Evolutionary conservation across 148 eudicot genomes (phyloP), one percentile per base, ranked within the genome.

Genomic region (Linanthus parryae): DNA sequence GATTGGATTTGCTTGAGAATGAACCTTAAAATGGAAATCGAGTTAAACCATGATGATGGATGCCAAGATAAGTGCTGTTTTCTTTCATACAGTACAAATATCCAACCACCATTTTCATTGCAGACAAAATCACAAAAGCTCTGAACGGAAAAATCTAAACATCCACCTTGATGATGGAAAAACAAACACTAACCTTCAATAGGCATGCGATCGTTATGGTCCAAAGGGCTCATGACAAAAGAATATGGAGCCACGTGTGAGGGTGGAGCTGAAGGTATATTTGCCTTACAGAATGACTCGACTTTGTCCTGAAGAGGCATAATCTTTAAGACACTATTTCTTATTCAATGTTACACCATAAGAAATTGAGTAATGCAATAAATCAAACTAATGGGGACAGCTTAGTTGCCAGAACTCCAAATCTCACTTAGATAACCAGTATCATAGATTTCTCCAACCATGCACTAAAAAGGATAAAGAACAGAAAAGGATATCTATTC

Each of bases 241-340:
- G 96, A 63, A 74, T 71, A 68, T 45, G 81, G 60, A 67, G 72
- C 68, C 58, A 77, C 25, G 44, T 53, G 69, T 22, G 65, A 62
- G 15, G 79, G 65, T 64, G 81, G 59, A 63, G 67, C 44, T 28
- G 79, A 76, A 20, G 79, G 68, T 28, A 72, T 55, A 73, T 38
- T 73, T 29, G 54, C 57, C 64, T 76, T 88, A 15, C 71, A 76
- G 41, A 79, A 66, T 48, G 81, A 68, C 21, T 80, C 96, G 62
- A 34, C 55, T 72, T 87, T 87, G 38, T 83, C 96, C 96, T 87
- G 88, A 36, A 59, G 58, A 65, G 54, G 35, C 13, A 61, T 22
- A 28, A 70, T 13, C 38, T 43, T 75, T 59, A 66, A 53, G 42
- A 49, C 47, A 45, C 53, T 25, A 47, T 27, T 53, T n/a, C 40